Evolutionary conservation across 2,329 filamentous ascomycete species (phyloP).

Genomic region (Nothophaeocryptopus gaeumannii): DNA sequence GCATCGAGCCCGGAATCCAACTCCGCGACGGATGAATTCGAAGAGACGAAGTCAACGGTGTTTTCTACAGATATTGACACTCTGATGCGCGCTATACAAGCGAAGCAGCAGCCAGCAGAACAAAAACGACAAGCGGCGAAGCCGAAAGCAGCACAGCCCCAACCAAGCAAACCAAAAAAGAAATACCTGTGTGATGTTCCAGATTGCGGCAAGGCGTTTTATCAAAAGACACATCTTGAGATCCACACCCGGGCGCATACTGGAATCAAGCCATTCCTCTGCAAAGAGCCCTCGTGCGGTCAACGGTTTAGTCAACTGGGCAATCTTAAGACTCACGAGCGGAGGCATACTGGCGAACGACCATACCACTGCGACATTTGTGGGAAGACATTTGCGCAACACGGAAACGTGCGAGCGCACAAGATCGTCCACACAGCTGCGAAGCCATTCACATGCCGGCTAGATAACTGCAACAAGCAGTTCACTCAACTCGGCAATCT

Average conservation of each 20-base stretch:
- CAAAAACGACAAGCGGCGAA: constrained; percentile 10
- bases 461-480: constrained; percentile 80
- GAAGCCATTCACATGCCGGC: constrained; percentile 76
- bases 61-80: constrained; percentile 83
- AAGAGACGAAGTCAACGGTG: constrained; percentile 45
- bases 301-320: constrained; percentile 85
- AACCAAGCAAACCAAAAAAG: constrained; percentile 49
- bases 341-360: constrained; percentile 81
- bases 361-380: constrained; percentile 79
- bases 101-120: constrained; percentile 50
- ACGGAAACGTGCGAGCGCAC: constrained; percentile 81
- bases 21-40: constrained; percentile 44
- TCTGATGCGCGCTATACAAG: constrained; percentile 84
- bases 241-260: constrained; percentile 88
- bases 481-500: constrained; percentile 91
- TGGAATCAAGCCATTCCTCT: constrained; percentile 86
- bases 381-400: constrained; percentile 78
- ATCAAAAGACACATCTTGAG: constrained; percentile 87
- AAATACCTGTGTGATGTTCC: constrained; percentile 71
- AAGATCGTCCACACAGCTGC: constrained; percentile 73
- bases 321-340: constrained; percentile 88
- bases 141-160: neutral
- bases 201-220: constrained; percentile 77
- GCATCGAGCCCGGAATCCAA: constrained; percentile 36
- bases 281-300: constrained; percentile 69